Base-by-base conservation (phyloP, 495 filamentous ascomycete species). In the Tuber borchii region DNA sequence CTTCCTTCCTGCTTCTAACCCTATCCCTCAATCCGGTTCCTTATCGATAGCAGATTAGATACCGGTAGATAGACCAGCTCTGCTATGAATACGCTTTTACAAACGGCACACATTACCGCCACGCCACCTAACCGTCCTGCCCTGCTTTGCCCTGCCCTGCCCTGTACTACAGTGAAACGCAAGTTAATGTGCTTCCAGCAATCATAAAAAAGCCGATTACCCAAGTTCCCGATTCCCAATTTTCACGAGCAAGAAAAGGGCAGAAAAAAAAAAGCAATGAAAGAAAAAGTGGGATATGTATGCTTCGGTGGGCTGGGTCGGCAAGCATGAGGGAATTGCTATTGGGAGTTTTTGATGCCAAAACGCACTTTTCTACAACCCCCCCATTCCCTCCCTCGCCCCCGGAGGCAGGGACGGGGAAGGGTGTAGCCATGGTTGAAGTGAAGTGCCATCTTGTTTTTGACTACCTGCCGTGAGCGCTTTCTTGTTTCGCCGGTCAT, bases 261-360 rank as follows among this genome's bases (percentile, higher is more conserved):
- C 8, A 61, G 10, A 17, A 65, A 65, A 65, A 65, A 65, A 65
- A 61, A 14, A 26, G 22, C 2, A 26, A 26, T 4, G 14, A 65
- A 65, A 65, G 31, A 31, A 31, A 31, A 17, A 65, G 56, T 65
- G 56, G 56, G 56, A 65, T 65, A 65, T 56, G 48, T n/a, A 56
- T 31, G 56, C 56, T 65, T 65, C 26, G 56, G 56, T 17, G 10
- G 56, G 56, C 31, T 65, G 56, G 56, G 56, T 65, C 56, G 56
- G 56, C n/a, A 17, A 65, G 56, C 56, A 16, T 65, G 56, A 65
- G 56, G 56, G 56, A 65, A 65, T 65, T 65, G 56, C 56, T 65
- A 65, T 65, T 65, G 56, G 56, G 56, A 65, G 56, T 31, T 65
- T 65, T 65, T 16, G 56, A 65, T 31, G 56, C n/a, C 12, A 65